These are phyloP conservation scores for Aspergillus sojae DNA, from an alignment of 2,329 filamentous ascomycete genomes.

Conservation along the genomic window DNA sequence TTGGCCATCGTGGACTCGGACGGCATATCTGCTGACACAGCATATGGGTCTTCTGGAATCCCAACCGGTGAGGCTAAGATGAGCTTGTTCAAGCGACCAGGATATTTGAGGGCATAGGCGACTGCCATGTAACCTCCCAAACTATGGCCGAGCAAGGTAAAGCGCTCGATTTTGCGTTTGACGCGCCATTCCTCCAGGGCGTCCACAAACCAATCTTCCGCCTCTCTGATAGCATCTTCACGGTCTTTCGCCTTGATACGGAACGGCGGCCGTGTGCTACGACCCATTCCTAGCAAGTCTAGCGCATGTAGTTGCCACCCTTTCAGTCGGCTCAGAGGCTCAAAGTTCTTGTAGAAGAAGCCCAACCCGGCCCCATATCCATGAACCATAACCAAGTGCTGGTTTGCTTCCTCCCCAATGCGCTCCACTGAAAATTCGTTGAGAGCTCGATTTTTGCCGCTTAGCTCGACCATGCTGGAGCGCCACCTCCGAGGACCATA, in stretches of 20 bases:
- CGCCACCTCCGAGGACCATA: constrained; percentile 85
- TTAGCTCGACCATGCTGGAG: constrained; percentile 79
- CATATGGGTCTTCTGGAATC: constrained; percentile 91
- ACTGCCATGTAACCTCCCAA: constrained; percentile 93
- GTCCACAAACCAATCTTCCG: constrained; percentile 95
- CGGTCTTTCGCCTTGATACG: constrained; percentile 80
- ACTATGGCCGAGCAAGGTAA: constrained; percentile 91
- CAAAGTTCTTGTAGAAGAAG: constrained; percentile 99
- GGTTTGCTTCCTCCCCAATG: constrained; percentile 73
- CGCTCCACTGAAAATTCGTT: constrained; percentile 94
- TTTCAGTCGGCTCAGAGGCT: constrained; percentile 73
- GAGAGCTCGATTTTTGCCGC: constrained; percentile 81
- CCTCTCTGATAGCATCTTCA: constrained; percentile 79
- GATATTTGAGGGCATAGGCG: constrained; percentile 95
- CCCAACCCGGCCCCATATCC: constrained; percentile 95
- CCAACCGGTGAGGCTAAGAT: constrained; percentile 94
- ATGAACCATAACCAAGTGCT: constrained; percentile 93
- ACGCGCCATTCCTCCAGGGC: constrained; percentile 94
- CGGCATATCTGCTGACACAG: constrained; percentile 76
- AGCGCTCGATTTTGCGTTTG: constrained; percentile 84
- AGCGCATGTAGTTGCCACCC: constrained; percentile 91
- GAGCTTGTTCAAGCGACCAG: constrained; percentile 90
- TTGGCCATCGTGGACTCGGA: constrained; percentile 71
- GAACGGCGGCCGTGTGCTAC: constrained; percentile 82
- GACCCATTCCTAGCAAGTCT: constrained; percentile 95